Base-by-base conservation (phyloP, 2,329 filamentous ascomycete species). In the Proliferodiscus dingleyae region DNA sequence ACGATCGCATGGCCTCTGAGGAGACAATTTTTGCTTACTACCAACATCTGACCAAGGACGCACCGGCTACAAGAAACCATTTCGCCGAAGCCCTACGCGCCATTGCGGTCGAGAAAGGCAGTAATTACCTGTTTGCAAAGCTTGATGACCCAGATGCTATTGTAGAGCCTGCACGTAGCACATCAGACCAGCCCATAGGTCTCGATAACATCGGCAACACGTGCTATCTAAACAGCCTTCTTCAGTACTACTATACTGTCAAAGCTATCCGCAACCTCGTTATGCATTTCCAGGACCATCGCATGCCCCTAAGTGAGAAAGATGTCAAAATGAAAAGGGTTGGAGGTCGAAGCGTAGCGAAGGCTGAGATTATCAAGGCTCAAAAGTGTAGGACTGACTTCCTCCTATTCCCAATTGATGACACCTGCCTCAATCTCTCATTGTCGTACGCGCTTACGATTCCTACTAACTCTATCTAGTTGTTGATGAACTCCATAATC, bases 131-230 rank as follows among this genome's bases (percentile, higher is more conserved):
- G 11, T 41, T 64, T 13, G 52, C 53, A 43, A 64, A 64, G 45
- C 55, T 65, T n/a, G 53, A 61, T 41, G 54, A 64, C 45, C 61
- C 63, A 11, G 52, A 63, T 38, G 60, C 61, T 7, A 53, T 58
- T 28, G 56, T 63, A n/a, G 51, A 52, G 44, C 50, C 57, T 4
- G 45, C 50, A 24, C 38, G 40, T 33, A 50, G 49, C 11, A 58
- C 52, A n/a, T 49, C 68, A 37, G 71, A 78, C 23, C 81, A 87
- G 65, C 93, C 93, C 0, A 87, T 95, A 18, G 93, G 93, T 0
- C 75, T 97, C 5, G 78, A 83, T 52, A 98, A 97, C 57, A 95
- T 97, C 46, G 90, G 93, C 48, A 98, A 98, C 61, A 98, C 94
- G 0, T 98, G 93, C 65, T 98, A 98, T 60, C 75, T 98, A 44